phyloP scores from a whole-genome alignment of 768 basidiomycete species.

The Nidularia pulvinata region DNA sequence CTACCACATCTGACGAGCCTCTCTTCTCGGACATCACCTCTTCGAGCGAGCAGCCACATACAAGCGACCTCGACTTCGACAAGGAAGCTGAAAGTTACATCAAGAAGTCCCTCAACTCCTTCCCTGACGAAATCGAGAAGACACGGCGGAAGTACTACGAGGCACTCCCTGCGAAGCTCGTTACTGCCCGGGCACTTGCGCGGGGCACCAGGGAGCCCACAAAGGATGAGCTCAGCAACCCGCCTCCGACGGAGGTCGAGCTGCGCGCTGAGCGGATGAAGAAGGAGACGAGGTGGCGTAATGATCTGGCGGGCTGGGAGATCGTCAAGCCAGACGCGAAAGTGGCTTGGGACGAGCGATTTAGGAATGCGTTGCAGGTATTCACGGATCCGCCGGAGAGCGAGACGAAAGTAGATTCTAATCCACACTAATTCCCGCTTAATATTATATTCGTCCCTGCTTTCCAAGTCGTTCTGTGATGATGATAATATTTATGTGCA shows the following conservation, averaged over 20 bases:
- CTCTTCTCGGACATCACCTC: conserved; percentile 18
- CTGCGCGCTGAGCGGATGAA: conserved; percentile 84
- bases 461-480: too few relatives aligned
- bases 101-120: conserved; percentile 55
- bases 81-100: conserved; percentile 65
- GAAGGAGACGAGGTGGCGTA: conserved; percentile 87
- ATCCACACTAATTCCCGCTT: background rate
- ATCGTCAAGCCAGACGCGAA: conserved; percentile 63
- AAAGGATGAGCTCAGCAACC: conserved; percentile 75
- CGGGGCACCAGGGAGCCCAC: conserved; percentile 81
- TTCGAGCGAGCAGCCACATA: conserved; percentile 11
- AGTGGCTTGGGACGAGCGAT: conserved; percentile 80
- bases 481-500: too few relatives aligned
- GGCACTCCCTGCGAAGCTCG: conserved; percentile 62
- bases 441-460: too few relatives aligned
- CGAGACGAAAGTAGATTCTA: background rate
- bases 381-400: conserved; percentile 46
- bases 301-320: conserved; percentile 78
- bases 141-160: conserved; percentile 79
- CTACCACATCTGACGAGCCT: conserved; percentile 21
- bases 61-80: conserved; percentile 78
- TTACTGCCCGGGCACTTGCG: conserved; percentile 73
- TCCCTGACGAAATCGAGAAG: conserved; percentile 61
- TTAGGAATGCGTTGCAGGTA: conserved; percentile 57
- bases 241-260: conserved; percentile 88